Evolutionary conservation across 2,329 filamentous ascomycete species (phyloP), one percentile per base, ranked within the genome.

Genomic region (Penicillium crustosum): DNA sequence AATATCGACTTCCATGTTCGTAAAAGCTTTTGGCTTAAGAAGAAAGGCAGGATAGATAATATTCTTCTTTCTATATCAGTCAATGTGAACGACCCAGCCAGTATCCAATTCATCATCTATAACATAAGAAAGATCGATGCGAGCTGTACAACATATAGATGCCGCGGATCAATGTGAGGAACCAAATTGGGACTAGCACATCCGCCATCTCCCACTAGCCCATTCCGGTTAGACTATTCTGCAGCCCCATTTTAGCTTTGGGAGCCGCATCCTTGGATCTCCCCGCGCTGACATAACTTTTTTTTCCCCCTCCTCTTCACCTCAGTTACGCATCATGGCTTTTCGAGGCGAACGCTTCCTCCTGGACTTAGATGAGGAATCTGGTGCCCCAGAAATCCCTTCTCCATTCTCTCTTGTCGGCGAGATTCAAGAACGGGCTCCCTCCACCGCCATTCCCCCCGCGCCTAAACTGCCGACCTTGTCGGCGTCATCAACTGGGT

Each of bases 371-470:
- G 83, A 83, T 35, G 82, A 82, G 53, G 78, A 79, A 53, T 55
- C 61, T 53, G 55, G 56, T 35, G 58, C 67, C 29, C 62, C 44
- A 57, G 59, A 58, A 45, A 62, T 61, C 0, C 63, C 58, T 29
- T 59, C 33, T 50, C 71, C 42, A 56, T 72, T 49, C 64, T 73
- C 61, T 27, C 80, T 89, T 41, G 80, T 95, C 43, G 83, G 84
- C 55, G 93, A 97, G 65, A 86, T 97, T 61, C 83, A 89, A 68
- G 93, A 97, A 78, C 89, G 90, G 61, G 82, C 86, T 44, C 75
- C 84, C 27, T 75, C 79, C 15, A 75, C 80, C 15, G 67, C 73
- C 45, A 25, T 72, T 13, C 66, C 77, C 33, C 70, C 77, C 6
- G 66, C 71, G 8, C 80, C 85, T 23, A 87, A 85, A 61, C 82